Evolutionary conservation across 768 basidiomycete species (phyloP), one percentile per base, ranked within the genome.

Genomic region (Cystofilobasidium capitatum): DNA sequence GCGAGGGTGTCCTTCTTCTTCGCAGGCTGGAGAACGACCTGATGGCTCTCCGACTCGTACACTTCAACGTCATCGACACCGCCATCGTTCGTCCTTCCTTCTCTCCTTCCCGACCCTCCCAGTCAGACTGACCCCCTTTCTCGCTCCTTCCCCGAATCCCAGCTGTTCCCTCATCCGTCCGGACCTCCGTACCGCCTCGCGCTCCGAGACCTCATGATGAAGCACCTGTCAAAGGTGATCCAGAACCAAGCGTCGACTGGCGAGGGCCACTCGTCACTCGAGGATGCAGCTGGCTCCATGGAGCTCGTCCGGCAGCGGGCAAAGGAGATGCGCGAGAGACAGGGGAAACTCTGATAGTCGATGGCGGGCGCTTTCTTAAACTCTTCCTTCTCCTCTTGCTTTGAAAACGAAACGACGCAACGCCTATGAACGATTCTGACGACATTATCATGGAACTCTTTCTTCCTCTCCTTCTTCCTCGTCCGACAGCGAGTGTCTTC

Each of bases 1-100:
- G 36, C 20, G 3, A 26, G 16, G 37, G 36, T 12, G 7, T 37
- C 31, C 33, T 40, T 33, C 37, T 8, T 22, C 3, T 24, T 26
- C 7, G 88, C 77, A 89, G 86, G 0, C 81, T 98, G 24, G 94
- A 98, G 70, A 98, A 98, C 76, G 96, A 99, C 75, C 79, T 99
- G 71, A 88, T 87, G 75, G 87, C 94, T 10, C 78, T 99, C 70
- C 82, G 96, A 20, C 85, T 98, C 72, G 78, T 98, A 1, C 96
- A 99, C 75, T 62, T 83, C 68, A 83, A 81, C 69, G 86, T 91
- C 69, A 82, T 99, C 36, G 96, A 99, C 73, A 98, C 96, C 0
- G 87, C 85, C 0, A 79, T 88, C 20, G 76, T 79, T 45, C 70
- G 77, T 70, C n/a, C n/a, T 10, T 58, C 29, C 59, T 40, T 39